These are phyloP conservation scores for Jaapia argillacea DNA, from an alignment of 768 basidiomycete species.

Conservation along the genomic window DNA sequence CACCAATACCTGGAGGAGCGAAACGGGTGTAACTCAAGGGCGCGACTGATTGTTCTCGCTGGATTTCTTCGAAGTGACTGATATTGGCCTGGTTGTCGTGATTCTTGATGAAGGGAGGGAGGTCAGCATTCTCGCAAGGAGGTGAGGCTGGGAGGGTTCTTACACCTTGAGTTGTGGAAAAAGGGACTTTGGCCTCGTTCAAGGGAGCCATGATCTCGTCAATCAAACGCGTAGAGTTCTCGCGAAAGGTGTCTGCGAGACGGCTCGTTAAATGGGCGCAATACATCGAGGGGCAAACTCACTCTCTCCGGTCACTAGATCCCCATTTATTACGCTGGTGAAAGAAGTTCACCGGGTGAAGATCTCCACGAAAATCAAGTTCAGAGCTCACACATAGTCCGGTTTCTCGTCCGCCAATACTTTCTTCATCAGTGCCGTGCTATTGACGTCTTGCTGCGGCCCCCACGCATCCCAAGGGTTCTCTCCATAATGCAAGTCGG, in stretches of 20 bases:
- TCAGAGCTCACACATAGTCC: constrained; percentile 50
- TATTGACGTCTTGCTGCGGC: constrained; percentile 56
- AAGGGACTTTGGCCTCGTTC: constrained; percentile 46
- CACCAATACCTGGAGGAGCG: constrained; percentile 54
- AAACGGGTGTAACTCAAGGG: constrained; percentile 51
- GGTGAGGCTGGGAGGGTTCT: constrained; percentile 10
- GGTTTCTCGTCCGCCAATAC: constrained; percentile 51
- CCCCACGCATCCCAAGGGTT: constrained; percentile 66
- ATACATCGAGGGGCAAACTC: constrained; percentile 8
- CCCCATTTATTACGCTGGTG: constrained; percentile 60
- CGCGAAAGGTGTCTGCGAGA: constrained; percentile 40
- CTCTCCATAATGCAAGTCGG: constrained; percentile 70
- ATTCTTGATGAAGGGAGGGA: constrained; percentile 31
- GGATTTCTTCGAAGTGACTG: constrained; percentile 56
- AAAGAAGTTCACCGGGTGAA: not conserved
- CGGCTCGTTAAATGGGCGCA: not conserved
- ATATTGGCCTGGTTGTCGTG: constrained; percentile 70
- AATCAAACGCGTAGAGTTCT: constrained; percentile 58
- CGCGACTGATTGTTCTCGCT: constrained; percentile 47
- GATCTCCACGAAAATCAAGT: not conserved
- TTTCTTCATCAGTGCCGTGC: constrained; percentile 43
- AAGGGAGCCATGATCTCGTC: constrained; percentile 56
- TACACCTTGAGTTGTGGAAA: constrained; percentile 63
- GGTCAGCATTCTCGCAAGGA: not conserved
- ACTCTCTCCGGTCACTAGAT: constrained; percentile 69